These are phyloP conservation scores for Acorus gramineus DNA, from an alignment of 106 monocot species.

Conservation along the genomic window DNA sequence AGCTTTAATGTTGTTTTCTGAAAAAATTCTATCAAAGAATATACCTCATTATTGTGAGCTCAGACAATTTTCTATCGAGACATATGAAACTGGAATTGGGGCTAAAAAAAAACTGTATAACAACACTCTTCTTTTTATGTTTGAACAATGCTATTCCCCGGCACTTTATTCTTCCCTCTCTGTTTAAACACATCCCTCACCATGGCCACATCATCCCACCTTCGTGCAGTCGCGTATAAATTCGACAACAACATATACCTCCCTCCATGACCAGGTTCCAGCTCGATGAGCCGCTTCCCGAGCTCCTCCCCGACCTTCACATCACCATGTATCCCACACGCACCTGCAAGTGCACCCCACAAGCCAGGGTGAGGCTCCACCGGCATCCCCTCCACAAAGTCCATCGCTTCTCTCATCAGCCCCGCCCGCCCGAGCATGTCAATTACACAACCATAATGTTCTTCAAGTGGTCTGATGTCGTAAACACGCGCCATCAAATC, in stretches of 20 bases:
- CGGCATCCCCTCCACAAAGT: conserved; percentile 47
- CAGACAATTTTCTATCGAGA: too few species aligned
- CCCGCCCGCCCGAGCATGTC: conserved; percentile 64
- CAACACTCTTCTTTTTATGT: background rate
- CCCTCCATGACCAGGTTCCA: conserved; percentile 45
- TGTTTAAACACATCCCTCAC: conserved; percentile 39
- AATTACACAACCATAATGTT: conserved; percentile 70
- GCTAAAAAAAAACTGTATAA: too few species aligned
- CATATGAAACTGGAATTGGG: too few species aligned
- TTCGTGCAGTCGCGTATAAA: conserved; percentile 46
- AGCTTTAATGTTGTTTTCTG: too few species aligned
- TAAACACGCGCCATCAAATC: conserved; percentile 32
- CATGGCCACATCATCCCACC: conserved; percentile 50
- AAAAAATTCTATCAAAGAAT: too few species aligned
- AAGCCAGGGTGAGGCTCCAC: conserved; percentile 39
- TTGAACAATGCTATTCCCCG: conserved; percentile 45
- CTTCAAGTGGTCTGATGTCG: conserved; percentile 32
- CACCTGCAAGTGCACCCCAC: conserved; percentile 52
- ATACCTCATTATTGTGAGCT: too few species aligned
- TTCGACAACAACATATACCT: conserved; percentile 51
- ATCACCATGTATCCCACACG: conserved; percentile 47
- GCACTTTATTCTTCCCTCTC: conserved; percentile 26
- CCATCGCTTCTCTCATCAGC: conserved; percentile 41
- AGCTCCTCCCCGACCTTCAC: conserved; percentile 40
- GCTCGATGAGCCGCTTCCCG: conserved; percentile 36